Evolutionary conservation across 805 yeast genomes (phyloP), one percentile per base, ranked within the genome.

Genomic region (Suhomyces canberraensis): DNA sequence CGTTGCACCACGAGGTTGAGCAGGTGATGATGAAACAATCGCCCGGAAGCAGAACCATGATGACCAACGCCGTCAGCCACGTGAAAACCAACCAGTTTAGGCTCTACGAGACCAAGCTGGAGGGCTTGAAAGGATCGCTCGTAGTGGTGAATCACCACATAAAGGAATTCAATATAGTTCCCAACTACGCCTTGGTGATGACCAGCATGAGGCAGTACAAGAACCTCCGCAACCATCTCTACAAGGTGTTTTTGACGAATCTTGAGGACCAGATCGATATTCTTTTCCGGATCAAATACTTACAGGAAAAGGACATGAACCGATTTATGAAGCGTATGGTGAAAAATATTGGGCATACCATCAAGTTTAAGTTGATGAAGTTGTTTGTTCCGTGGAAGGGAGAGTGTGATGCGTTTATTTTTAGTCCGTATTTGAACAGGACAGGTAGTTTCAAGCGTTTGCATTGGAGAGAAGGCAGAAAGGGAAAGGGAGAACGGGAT

Each of bases 251-350:
- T 33, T 40, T 64, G 41, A 55, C 62, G 30, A 68, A 68, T 46
- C 42, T 65, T 38, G 63, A 55, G 17, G 69, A 64, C 25, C 68
- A 61, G 41, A 51, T 66, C 16, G 70, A 66, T 24, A 59, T 60
- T 1, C 54, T 68, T 32, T 51, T 53, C 32, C 42, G 64, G 15
- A 52, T 66, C 45, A 68, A 65, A 42, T 64, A 68, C 45, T 46
- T 50, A 29, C 56, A 58, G 46, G 54, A 63, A 24, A 40, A 44
- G 20, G 54, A 55, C 8, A 50, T 56, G 42, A 46, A 48, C 15
- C 41, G 42, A 14, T 67, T 66, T 39, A 52, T 61, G 47, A 49
- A 51, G 31, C 48, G 43, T 20, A 40, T 61, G 19, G 43, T 52
- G 21, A 42, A 47, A 17, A 56, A 56, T 25, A 57, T 67, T 18